phyloP scores from a whole-genome alignment of 345 rosid genomes.

The Erodium maritimum region DNA sequence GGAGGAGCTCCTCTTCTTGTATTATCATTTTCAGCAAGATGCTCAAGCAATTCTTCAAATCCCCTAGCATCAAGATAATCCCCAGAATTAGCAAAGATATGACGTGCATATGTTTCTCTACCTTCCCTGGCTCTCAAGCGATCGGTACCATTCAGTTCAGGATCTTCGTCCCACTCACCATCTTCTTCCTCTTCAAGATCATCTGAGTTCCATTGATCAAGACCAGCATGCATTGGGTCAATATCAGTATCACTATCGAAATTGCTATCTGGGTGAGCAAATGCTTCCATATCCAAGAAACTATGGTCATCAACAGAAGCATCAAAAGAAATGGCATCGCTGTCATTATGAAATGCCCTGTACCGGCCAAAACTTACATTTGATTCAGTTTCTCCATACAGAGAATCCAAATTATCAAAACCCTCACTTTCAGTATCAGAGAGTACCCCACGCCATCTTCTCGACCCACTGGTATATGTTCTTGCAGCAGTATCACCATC shows the following conservation, averaged over 20 bases:
- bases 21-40: constrained; percentile 56
- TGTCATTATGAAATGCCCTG: constrained; percentile 39
- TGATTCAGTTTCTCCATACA: constrained; percentile 51
- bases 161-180: constrained; percentile 55
- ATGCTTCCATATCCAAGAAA: constrained; percentile 38
- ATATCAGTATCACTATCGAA: constrained; percentile 68
- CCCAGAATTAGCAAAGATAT: constrained; percentile 28
- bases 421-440: constrained; percentile 81
- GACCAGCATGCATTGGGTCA: constrained; percentile 88
- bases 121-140: constrained; percentile 31
- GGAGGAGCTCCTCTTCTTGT: constrained; percentile 91
- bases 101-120: constrained; percentile 23
- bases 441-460: constrained; percentile 47
- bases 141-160: constrained; percentile 25
- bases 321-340: constrained; percentile 73
- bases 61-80: constrained; percentile 59
- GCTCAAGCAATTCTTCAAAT: constrained; percentile 62
- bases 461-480: constrained; percentile 39
- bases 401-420: constrained; percentile 43
- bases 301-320: constrained; percentile 55
- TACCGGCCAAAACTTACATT: constrained; percentile 42
- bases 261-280: constrained; percentile 40
- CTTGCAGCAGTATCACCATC: constrained; percentile 30
- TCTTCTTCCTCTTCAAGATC: constrained; percentile 43
- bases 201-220: constrained; percentile 63